Conservation (phyloP, 345 rosid genomes). For the Trapa bicornis region DNA sequence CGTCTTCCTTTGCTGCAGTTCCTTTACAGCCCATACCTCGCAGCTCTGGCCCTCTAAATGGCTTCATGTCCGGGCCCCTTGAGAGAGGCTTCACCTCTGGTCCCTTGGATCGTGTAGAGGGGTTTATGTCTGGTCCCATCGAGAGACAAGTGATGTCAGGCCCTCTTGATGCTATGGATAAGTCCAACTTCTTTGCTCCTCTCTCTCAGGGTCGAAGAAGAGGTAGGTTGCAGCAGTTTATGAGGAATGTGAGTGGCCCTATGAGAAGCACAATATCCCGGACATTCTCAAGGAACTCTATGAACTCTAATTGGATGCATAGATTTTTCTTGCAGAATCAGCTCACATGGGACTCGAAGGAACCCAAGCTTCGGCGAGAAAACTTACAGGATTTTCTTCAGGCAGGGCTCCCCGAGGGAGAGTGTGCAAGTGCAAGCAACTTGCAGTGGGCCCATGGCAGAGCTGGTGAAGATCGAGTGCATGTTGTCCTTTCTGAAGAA, state of each 20-base stretch:
- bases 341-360: conserved; percentile 61
- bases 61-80: conserved; percentile 90
- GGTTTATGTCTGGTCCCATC: conserved; percentile 94
- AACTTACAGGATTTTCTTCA: conserved; percentile 45
- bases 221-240: conserved; percentile 52
- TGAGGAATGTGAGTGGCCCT: conserved; percentile 93
- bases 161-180: conserved; percentile 72
- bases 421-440: conserved; percentile 42
- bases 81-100: conserved; percentile 90
- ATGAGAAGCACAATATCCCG: conserved; percentile 62
- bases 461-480: conserved; percentile 98
- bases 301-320: conserved; percentile 67
- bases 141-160: conserved; percentile 96
- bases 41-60: conserved; percentile 73
- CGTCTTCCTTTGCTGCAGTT: conserved; percentile 80
- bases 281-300: conserved; percentile 70
- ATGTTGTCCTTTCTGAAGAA: conserved; percentile 94
- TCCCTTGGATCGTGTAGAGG: conserved; percentile 71
- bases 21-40: conserved; percentile 92
- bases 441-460: conserved; percentile 99
- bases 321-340: conserved; percentile 58
- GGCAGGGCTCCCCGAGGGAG: conserved; percentile 44
- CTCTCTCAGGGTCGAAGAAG: conserved; percentile 54
- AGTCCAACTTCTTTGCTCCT: conserved; percentile 88
- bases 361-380: conserved; percentile 52